Conservation (phyloP, 306 rosid genomes). For the Psophocarpus tetragonolobus region DNA sequence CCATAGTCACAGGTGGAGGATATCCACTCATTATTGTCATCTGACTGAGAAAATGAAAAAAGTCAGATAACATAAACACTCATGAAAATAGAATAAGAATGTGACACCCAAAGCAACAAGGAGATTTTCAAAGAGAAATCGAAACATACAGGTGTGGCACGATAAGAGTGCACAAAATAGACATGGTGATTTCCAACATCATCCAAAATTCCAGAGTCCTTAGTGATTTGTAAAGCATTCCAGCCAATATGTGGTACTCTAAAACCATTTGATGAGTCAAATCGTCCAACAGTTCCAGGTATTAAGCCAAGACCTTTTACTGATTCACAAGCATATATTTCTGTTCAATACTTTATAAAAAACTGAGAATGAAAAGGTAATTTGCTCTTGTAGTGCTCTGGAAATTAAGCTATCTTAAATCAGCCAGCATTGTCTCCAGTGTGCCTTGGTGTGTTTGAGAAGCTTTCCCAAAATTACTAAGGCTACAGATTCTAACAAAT, state of each 20-base stretch:
- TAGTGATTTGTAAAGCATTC: conserved; percentile 76
- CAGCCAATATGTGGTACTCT: conserved; percentile 98
- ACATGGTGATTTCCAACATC: conserved; percentile 79
- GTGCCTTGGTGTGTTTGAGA: neutral
- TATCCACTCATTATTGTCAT: conserved; percentile 82
- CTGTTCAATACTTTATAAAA: conserved; percentile 24
- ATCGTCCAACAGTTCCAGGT: conserved; percentile 90
- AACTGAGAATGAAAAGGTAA: neutral
- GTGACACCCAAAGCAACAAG: conserved; percentile 9
- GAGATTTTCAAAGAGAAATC: conserved; percentile 13
- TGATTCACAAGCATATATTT: conserved; percentile 48
- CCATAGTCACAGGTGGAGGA: conserved; percentile 94
- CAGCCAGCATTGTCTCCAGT: neutral
- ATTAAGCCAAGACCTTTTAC: conserved; percentile 95
- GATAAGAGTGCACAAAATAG: conserved; percentile 94
- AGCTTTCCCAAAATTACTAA: neutral
- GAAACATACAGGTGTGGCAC: conserved; percentile 77
- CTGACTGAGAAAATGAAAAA: conserved; percentile 58
- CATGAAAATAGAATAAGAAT: conserved; percentile 3
- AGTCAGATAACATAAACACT: conserved; percentile 18
- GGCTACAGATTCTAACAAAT: conserved; percentile 13
- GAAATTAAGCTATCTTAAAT: conserved; percentile 19
- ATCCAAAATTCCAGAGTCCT: conserved; percentile 78
- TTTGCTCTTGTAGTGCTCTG: neutral
- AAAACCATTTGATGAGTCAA: conserved; percentile 87